Base-by-base conservation (phyloP, 148 eudicot genomes). In the Vaccinium darrowii region DNA sequence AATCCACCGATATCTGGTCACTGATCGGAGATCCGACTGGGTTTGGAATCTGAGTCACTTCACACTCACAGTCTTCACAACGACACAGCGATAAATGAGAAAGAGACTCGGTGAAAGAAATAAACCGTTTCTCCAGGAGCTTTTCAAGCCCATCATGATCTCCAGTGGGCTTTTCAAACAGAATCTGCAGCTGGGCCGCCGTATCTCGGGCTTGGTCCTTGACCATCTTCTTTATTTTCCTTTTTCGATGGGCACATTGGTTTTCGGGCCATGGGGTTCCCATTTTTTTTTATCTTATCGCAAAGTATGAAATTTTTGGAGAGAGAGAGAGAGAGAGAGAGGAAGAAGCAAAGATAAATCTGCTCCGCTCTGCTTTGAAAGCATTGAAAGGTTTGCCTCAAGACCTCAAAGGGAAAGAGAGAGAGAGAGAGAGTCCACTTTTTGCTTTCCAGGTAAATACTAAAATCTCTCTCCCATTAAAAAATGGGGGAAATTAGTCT, bases 51-150 rank as follows among this genome's bases (percentile, higher is more conserved):
- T 47, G 82, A 8, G 30, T 8, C 23, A 58, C 79, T 53, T 71
- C 78, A 23, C 39, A 36, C 39, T 36, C 39, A 36, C 83, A 54
- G 33, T 60, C 36, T 36, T 50, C 47, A 19, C 69, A 72, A 80
- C 84, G 23, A 80, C 67, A 54, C 74, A 63, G 76, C 72, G 86
- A 69, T 77, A 33, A 82, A 1, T 36, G 39, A 49, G 87, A 84
- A 18, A 89, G 73, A 36, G 76, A 50, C 5, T 67, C 58, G 36
- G 81, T n/a, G 53, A 90, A 86, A 30, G 88, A 88, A 65, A 60
- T 80, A 14, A n/a, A 13, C 69, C 88, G 82, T 30, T 82, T n/a
- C 62, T 9, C 63, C 5, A 71, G 51, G 5, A 90, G 90, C 11
- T 82, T 84, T 14, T 62, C 84, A 0, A 84, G 81, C 23, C 86